Base-by-base conservation (phyloP, 1,284 basidiomycete species). In the Cryptococcus maquisensis region DNA sequence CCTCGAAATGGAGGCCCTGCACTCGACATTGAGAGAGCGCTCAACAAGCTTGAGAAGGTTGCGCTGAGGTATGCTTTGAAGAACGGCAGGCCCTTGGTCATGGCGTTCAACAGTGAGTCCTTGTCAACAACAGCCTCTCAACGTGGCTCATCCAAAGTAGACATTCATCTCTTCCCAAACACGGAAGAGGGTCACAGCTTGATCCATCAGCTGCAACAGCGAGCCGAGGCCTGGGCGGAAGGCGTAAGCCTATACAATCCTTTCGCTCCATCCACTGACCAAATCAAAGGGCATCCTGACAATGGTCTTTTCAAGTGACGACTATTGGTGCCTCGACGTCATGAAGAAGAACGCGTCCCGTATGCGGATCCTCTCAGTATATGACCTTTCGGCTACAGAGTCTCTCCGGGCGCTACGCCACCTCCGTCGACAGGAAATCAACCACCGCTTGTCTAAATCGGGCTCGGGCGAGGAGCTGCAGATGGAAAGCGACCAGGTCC, bases 41-140 rank as follows among this genome's bases (percentile, higher is more conserved):
- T 90, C 75, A 88, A 86, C 69, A 93, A 92, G 68, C 79, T 90
- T 2, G 88, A 91, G 69, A 92, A 92, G 68, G 88, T 92, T 21
- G 90, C 89, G 0, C 78, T 94, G 48, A 77, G 71, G 45, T 82
- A 80, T 65, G 79, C 84, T 38, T 75, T 78, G 44, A 76, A 78
- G 61, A 81, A 80, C 4, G 81, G 83, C 0, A 81, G 83, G 48
- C 88, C 90, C 0, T 77, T 91, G 4, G 84, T 92, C 1, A 75
- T 93, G 38, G 83, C 90, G 42, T 79, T 93, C 65, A 90, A 80
- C 63, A 80, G 75, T 75, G 47, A 49, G 72, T 60, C 13, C 16
- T n/a, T 3, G 8, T 51, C 23, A 16, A 32, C 24, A 16, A 50
- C 21, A 8, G 45, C 10, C 15, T 44, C 18, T 10, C 15, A 23